phyloP scores from a whole-genome alignment of 108 stramenopile genomes.

The Epithemia pelagica region DNA sequence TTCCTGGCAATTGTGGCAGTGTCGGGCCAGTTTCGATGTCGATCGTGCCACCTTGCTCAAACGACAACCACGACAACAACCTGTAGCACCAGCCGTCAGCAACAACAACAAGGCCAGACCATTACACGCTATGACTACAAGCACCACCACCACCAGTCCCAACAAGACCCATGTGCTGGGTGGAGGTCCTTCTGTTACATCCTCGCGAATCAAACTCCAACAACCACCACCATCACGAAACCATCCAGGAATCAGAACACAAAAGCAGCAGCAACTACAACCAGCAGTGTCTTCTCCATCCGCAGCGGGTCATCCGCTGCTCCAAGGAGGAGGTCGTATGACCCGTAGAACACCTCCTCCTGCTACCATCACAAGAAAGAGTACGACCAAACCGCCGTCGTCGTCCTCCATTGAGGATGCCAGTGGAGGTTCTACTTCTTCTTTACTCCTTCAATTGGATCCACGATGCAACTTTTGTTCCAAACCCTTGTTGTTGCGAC shows the following conservation, averaged over 20 bases:
- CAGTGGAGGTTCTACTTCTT: slow-evolving; percentile 5
- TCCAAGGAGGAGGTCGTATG: slow-evolving; percentile 10
- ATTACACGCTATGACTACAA: slow-evolving; percentile 6
- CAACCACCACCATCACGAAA: neutral
- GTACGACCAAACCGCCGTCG: slow-evolving; percentile 29
- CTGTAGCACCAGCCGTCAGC: slow-evolving; percentile 32
- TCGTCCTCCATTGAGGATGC: too few species aligned
- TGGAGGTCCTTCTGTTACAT: neutral
- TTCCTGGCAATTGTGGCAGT: slow-evolving; percentile 76
- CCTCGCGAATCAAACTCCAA: neutral
- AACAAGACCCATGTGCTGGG: neutral
- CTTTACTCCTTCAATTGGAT: slow-evolving; percentile 35
- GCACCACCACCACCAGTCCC: neutral
- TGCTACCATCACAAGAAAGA: too few species aligned
- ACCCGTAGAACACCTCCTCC: too few species aligned
- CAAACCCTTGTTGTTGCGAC: slow-evolving; percentile 50
- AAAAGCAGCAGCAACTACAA: slow-evolving; percentile 8
- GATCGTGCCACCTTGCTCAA: slow-evolving; percentile 61
- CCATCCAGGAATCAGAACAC: neutral
- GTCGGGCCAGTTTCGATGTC: slow-evolving; percentile 73
- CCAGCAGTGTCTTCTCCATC: slow-evolving; percentile 2
- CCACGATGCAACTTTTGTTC: slow-evolving; percentile 86
- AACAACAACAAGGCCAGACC: neutral
- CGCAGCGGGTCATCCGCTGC: neutral
- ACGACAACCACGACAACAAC: slow-evolving; percentile 41